Percentiles rank a stretch among this genome's conserved stretches.
Conservation (phyloP, 352 stramenopile species). For the Phytophthora megakarya region DNA sequence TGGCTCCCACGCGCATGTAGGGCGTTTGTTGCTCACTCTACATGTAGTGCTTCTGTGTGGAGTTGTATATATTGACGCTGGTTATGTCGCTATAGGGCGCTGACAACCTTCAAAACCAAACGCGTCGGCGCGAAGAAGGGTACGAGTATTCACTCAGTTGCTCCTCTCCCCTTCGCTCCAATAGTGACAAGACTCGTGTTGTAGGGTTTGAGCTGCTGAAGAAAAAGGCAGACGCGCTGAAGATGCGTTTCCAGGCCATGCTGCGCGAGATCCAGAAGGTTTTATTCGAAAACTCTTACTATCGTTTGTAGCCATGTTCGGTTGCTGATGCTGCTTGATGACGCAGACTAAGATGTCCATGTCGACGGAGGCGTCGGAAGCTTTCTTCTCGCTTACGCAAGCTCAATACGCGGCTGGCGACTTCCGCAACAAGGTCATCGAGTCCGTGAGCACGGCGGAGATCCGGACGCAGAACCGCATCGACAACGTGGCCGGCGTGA, state of each 20-base stretch:
- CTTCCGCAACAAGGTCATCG: conserved; percentile 96
- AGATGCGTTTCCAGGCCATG: conserved; percentile 94
- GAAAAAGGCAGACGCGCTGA: conserved; percentile 99
- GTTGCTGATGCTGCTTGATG: neutral
- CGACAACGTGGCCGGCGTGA: conserved; percentile 99
- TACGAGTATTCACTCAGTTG: conserved; percentile 33
- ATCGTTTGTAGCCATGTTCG: no score
- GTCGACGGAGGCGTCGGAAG: conserved; percentile 89
- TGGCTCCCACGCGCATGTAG: conserved; percentile 86
- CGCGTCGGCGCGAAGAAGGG: conserved; percentile 87
- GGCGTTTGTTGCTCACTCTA: neutral
- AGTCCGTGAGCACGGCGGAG: conserved; percentile 95
- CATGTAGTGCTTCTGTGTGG: neutral
- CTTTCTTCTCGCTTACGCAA: conserved; percentile 98
- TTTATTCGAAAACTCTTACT: no score
- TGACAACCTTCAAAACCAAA: conserved; percentile 88
- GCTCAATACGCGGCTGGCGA: conserved; percentile 98
- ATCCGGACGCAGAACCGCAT: conserved; percentile 97
- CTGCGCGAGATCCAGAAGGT: conserved; percentile 89
- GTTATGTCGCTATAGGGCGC: conserved; percentile 51
- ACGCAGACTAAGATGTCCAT: conserved; percentile 86
- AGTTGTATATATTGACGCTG: conserved; percentile 8
- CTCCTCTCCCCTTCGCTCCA: neutral
- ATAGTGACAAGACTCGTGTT: neutral
- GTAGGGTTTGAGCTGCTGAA: conserved; percentile 87